phyloP scores from a whole-genome alignment of 2,329 filamentous ascomycete genomes.

The Daldinia eschscholtzii region DNA sequence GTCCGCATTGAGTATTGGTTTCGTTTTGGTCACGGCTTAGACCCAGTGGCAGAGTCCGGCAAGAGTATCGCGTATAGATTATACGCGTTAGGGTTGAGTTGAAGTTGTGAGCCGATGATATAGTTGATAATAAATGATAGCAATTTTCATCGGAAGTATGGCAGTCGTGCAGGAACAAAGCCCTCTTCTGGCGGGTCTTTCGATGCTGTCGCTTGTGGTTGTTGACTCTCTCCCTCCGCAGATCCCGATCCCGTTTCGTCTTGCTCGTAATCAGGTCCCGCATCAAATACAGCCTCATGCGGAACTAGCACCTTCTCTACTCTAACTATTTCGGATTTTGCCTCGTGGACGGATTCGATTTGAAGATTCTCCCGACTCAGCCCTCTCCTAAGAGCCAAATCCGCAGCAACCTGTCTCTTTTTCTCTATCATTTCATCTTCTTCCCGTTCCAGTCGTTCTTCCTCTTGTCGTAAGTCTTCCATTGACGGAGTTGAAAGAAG shows the following conservation, averaged over 20 bases:
- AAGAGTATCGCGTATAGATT: not conserved
- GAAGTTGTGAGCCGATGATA: not conserved
- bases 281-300: conserved; percentile 46
- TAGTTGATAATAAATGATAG: not conserved
- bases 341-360: conserved; percentile 54
- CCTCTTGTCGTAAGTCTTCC: conserved; percentile 66
- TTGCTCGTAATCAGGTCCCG: conserved; percentile 43
- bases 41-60: not conserved
- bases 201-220: conserved; percentile 14
- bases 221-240: conserved; percentile 23
- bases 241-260: conserved; percentile 27
- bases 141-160: conserved; percentile 61
- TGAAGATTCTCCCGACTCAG: conserved; percentile 56
- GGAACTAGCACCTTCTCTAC: conserved; percentile 50
- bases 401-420: conserved; percentile 65
- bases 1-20: not conserved
- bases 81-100: not conserved
- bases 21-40: not conserved
- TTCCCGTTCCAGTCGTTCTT: conserved; percentile 63
- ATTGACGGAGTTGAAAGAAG: conserved; percentile 60
- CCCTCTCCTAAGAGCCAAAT: conserved; percentile 64
- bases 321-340: conserved; percentile 50
- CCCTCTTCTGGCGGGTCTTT: conserved; percentile 42
- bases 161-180: conserved; percentile 71
- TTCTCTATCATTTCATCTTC: conserved; percentile 67